Evolutionary conservation across 73 alveolate genomes (phyloP).

Genomic region (Paramecium sexaurelia): DNA sequence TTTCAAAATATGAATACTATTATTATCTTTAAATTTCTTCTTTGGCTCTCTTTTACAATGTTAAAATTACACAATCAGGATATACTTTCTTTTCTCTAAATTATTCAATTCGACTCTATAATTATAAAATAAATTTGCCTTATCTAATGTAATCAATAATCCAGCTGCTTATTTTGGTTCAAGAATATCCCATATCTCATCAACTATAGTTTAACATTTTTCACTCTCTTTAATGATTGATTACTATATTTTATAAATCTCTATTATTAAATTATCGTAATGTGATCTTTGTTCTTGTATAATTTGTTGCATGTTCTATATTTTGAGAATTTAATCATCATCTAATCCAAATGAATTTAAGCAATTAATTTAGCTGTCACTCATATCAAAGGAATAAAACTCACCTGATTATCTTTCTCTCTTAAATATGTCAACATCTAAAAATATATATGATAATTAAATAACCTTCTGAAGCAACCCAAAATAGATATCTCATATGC

Average conservation of each 20-base stretch:
- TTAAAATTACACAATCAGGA: constrained; percentile 38
- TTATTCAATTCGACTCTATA: constrained; percentile 28
- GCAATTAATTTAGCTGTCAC: constrained; percentile 45
- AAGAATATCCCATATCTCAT: constrained; percentile 14
- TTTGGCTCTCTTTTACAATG: constrained; percentile 16
- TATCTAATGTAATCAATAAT: constrained; percentile 19
- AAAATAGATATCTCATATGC: constrained; percentile 61
- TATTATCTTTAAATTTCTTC: neutral
- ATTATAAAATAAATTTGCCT: neutral
- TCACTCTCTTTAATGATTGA: constrained; percentile 9
- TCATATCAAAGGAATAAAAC: constrained; percentile 12
- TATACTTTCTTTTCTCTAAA: constrained; percentile 25
- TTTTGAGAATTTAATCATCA: neutral
- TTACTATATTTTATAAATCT: neutral
- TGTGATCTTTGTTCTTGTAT: neutral
- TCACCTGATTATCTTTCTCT: constrained; percentile 40
- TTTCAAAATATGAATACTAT: neutral
- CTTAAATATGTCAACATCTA: constrained; percentile 12
- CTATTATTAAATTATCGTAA: constrained; percentile 29
- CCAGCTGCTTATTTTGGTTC: constrained; percentile 27
- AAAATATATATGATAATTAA: neutral
- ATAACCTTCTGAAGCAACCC: constrained; percentile 53
- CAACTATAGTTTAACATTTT: constrained; percentile 10
- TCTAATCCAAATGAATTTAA: constrained; percentile 49
- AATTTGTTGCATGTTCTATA: neutral